phyloP scores from a whole-genome alignment of 208 protist genomes.

The Herpetomonas samuelpessoai region DNA sequence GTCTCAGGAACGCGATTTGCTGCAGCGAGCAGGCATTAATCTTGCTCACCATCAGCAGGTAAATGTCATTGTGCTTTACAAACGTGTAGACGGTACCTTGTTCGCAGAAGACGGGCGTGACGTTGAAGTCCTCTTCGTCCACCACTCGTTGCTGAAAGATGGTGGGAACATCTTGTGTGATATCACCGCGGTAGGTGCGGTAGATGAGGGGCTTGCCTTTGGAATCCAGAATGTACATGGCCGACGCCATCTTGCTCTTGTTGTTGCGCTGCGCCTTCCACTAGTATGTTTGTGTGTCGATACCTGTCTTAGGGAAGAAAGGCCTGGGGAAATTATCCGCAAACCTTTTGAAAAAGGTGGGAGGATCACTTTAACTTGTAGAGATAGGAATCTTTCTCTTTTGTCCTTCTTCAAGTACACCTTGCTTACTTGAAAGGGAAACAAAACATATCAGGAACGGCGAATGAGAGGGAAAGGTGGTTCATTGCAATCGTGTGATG shows the following conservation, averaged over 20 bases:
- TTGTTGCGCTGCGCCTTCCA: no score
- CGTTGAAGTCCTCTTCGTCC: conserved; percentile 89
- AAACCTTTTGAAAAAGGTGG: no score
- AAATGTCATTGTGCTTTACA: conserved; percentile 95
- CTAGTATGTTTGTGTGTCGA: no score
- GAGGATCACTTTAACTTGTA: no score
- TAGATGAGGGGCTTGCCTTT: conserved; percentile 95
- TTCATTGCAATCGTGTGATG: no score
- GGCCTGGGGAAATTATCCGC: no score
- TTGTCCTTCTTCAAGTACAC: no score
- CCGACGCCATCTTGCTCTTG: conserved; percentile 92
- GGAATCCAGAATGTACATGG: conserved; percentile 93
- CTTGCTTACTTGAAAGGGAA: no score
- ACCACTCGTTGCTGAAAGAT: conserved; percentile 90
- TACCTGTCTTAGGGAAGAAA: no score
- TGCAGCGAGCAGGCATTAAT: conserved; percentile 94
- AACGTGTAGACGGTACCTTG: conserved; percentile 94
- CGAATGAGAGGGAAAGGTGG: no score
- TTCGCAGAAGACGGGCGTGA: conserved; percentile 93
- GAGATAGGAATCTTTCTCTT: no score
- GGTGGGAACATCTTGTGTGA: conserved; percentile 80
- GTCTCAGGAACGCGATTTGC: conserved; percentile 94
- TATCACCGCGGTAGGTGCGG: conserved; percentile 95
- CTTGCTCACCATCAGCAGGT: conserved; percentile 93
- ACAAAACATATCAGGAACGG: no score